Evolutionary conservation across 306 rosid genomes (phyloP), one percentile per base, ranked within the genome.

Genomic region (Urtica urens): DNA sequence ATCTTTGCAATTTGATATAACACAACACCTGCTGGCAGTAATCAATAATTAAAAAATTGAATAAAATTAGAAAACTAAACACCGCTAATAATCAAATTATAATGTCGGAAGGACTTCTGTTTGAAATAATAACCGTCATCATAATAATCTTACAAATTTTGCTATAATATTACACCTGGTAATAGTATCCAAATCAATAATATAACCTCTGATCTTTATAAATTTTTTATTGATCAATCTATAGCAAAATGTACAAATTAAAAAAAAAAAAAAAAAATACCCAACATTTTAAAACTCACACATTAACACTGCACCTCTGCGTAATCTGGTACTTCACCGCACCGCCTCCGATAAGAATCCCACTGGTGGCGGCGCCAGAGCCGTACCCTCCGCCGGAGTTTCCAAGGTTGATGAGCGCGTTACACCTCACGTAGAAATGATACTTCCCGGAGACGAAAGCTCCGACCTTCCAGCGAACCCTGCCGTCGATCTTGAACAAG

Each of bases 381-480:
- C 41, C 23, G 11, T n/a, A n/a, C 15, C 40, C 93, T 38, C 23
- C 45, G 9, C 28, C 55, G 7, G 26, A 10, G 30, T 49, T 52
- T 0, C 96, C 88, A 21, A 78, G 56, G 11, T 46, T 27, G 14
- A 92, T 86, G 37, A 17, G 73, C 8, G 95, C 99, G 0, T 76
- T 92, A 25, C 99, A 92, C 17, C 59, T 72, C 1, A 72, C 86
- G 58, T 79, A 47, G 37, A 92, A 14, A 48, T 86, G 93, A 49
- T 92, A 92, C 13, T 44, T 71, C 3, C 96, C 72, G 0, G 83
- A 38, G 11, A 75, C 45, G 48, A 92, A 78, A 5, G 81, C 3
- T 8, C 96, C 99, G 2, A 92, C 82, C 51, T 86, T 92, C 81
- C 81, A 92, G 2, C 99, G 75, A 28, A 86, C 99, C 24, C 81